Percentiles rank a stretch among this genome's conserved stretches.
These are phyloP conservation scores for Nakaseomyces kungkrabaensis DNA, from an alignment of 1,139 yeast genomes.

Conservation along the genomic window DNA sequence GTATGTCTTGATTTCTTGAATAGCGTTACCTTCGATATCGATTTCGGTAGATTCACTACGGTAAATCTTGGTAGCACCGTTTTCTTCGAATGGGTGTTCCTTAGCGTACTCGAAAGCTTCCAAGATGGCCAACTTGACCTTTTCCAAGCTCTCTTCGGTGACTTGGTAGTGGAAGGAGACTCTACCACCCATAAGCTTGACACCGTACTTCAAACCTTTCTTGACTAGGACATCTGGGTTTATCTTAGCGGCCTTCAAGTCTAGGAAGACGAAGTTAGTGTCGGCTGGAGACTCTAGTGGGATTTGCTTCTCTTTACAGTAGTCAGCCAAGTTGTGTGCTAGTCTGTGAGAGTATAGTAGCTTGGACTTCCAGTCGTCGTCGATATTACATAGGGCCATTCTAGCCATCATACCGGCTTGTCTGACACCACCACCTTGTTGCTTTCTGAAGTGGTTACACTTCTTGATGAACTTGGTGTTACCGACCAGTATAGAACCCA, in stretches of 20 bases:
- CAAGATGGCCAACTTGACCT: constrained; percentile 47
- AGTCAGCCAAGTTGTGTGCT: constrained; percentile 58
- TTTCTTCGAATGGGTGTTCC: constrained; percentile 33
- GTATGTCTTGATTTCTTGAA: constrained; percentile 26
- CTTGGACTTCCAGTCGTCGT: constrained; percentile 58
- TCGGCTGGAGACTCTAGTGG: constrained; percentile 66
- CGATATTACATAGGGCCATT: constrained; percentile 74
- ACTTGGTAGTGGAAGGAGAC: constrained; percentile 82
- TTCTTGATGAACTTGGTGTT: constrained; percentile 47
- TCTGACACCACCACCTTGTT: constrained; percentile 91
- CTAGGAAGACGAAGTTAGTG: constrained; percentile 79
- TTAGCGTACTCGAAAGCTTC: constrained; percentile 47
- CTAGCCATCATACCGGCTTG: constrained; percentile 77
- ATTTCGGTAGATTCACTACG: constrained; percentile 31
- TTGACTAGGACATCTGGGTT: constrained; percentile 47
- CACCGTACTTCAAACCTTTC: constrained; percentile 50
- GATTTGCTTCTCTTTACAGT: constrained; percentile 46
- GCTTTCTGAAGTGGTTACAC: constrained; percentile 84
- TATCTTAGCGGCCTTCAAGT: constrained; percentile 48
- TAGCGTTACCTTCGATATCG: constrained; percentile 25
- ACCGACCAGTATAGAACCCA: constrained; percentile 84
- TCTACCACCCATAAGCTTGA: constrained; percentile 65
- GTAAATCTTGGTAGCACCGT: constrained; percentile 36
- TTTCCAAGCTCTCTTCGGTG: constrained; percentile 54
- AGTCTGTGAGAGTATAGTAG: constrained; percentile 48